phyloP scores from a whole-genome alignment of 768 basidiomycete genomes.

The Termitomyces heimii region DNA sequence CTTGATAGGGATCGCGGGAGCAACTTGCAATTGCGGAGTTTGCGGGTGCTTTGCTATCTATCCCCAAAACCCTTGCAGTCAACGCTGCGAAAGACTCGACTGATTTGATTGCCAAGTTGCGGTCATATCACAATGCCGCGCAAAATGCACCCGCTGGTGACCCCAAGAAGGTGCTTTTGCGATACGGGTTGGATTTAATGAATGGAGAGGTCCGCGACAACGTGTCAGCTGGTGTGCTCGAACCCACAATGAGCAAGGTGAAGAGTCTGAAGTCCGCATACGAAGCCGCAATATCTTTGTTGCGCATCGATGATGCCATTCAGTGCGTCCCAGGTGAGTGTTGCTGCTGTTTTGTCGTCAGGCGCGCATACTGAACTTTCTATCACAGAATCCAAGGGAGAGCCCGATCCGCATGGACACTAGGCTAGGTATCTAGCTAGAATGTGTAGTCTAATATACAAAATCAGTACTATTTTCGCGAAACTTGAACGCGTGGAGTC shows the following conservation, averaged over 20 bases:
- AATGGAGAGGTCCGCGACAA: conserved; percentile 97
- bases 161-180: conserved; percentile 83
- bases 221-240: conserved; percentile 85
- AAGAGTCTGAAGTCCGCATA: conserved; percentile 96
- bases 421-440: conserved; percentile 34
- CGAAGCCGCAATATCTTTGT: conserved; percentile 89
- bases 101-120: conserved; percentile 92
- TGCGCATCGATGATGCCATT: conserved; percentile 96
- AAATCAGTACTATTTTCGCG: background rate
- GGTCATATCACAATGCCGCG: conserved; percentile 95
- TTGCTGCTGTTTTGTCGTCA: background rate
- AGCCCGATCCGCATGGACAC: conserved; percentile 74
- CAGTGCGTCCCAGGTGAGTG: conserved; percentile 79
- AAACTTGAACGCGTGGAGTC: conserved; percentile 17
- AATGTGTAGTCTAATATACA: conserved; percentile 3
- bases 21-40: conserved; percentile 99
- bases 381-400: conserved; percentile 59
- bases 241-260: conserved; percentile 96
- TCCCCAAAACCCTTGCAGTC: conserved; percentile 94
- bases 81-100: conserved; percentile 99
- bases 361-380: conserved; percentile 3
- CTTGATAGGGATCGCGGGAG: conserved; percentile 85
- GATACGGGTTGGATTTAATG: conserved; percentile 92
- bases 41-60: conserved; percentile 84
- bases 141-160: conserved; percentile 89